These are phyloP conservation scores for Ustilaginoidea virens DNA, from an alignment of 2,329 filamentous ascomycete species.

Conservation along the genomic window DNA sequence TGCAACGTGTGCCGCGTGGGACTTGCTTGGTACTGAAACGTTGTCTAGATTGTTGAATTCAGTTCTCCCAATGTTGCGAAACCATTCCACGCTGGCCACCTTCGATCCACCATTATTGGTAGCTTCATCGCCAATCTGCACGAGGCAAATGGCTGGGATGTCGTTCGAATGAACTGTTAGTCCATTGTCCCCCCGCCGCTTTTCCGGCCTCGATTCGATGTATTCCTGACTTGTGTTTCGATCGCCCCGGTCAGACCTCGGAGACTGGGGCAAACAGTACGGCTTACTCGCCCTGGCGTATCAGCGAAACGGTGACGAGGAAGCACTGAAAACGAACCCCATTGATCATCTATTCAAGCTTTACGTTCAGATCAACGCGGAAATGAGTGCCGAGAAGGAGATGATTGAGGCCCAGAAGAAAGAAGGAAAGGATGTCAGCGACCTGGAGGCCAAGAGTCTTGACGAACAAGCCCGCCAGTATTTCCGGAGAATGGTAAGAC, in stretches of 20 bases:
- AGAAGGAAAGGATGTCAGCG: constrained; percentile 32
- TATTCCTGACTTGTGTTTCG: not conserved
- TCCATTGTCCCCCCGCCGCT: not conserved
- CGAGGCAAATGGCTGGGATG: constrained; percentile 56
- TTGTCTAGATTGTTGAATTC: constrained; percentile 52
- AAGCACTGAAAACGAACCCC: constrained; percentile 53
- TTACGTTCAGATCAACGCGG: constrained; percentile 62
- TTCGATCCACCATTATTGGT: constrained; percentile 66
- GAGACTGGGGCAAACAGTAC: constrained; percentile 72
- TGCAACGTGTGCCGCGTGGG: too few species aligned
- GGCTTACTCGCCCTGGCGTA: constrained; percentile 60
- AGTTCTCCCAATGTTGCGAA: constrained; percentile 79
- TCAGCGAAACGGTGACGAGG: constrained; percentile 59
- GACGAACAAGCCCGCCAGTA: constrained; percentile 63
- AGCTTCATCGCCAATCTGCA: constrained; percentile 63
- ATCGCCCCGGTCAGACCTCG: constrained; percentile 35
- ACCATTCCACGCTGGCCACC: constrained; percentile 65
- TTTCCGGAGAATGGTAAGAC: constrained; percentile 46
- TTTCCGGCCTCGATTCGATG: too few species aligned
- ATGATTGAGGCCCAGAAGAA: constrained; percentile 41
- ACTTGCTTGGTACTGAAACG: too few species aligned
- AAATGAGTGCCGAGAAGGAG: constrained; percentile 52
- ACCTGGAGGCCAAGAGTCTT: constrained; percentile 37
- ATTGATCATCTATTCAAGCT: constrained; percentile 74
- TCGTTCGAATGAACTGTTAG: constrained; percentile 48